Conservation (phyloP, 345 rosid genomes). For the Pseudoturritis turrita region DNA sequence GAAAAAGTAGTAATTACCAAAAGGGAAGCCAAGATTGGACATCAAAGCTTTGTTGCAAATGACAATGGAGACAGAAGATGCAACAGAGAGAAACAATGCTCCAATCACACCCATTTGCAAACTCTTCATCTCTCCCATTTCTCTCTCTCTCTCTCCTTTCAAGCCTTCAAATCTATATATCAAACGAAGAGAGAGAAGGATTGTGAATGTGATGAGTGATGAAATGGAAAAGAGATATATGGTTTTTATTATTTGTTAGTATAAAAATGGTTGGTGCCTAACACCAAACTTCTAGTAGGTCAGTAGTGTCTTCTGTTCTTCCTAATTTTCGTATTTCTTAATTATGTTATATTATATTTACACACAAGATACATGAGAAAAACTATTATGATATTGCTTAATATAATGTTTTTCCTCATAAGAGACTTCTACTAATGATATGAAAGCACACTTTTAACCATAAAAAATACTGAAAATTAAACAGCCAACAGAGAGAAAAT, state of each 20-base stretch:
- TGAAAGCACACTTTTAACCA: conserved; percentile 26
- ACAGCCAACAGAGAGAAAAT: not conserved
- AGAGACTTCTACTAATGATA: conserved; percentile 12
- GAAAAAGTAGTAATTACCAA: conserved; percentile 54
- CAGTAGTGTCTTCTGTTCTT: conserved; percentile 8
- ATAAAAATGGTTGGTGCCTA: conserved; percentile 21
- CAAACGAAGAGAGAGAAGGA: not conserved
- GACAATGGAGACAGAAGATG: conserved; percentile 97
- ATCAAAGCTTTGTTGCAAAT: conserved; percentile 99
- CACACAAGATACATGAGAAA: conserved; percentile 11
- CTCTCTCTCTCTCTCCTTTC: not conserved
- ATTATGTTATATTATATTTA: not conserved
- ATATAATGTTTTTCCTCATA: not conserved
- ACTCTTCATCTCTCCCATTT: conserved; percentile 88
- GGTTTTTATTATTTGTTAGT: conserved; percentile 23
- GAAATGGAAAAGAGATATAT: conserved; percentile 25
- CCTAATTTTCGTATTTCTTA: not conserved
- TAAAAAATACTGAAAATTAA: not conserved
- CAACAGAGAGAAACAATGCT: conserved; percentile 90
- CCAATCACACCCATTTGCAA: conserved; percentile 87
- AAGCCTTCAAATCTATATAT: conserved; percentile 12
- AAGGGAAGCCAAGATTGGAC: conserved; percentile 99
- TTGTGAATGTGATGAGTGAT: conserved; percentile 23
- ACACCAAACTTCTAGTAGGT: conserved; percentile 29
- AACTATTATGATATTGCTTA: conserved; percentile 21